phyloP scores from a whole-genome alignment of 2,329 filamentous ascomycete genomes.

The Aaosphaeria arxii region DNA sequence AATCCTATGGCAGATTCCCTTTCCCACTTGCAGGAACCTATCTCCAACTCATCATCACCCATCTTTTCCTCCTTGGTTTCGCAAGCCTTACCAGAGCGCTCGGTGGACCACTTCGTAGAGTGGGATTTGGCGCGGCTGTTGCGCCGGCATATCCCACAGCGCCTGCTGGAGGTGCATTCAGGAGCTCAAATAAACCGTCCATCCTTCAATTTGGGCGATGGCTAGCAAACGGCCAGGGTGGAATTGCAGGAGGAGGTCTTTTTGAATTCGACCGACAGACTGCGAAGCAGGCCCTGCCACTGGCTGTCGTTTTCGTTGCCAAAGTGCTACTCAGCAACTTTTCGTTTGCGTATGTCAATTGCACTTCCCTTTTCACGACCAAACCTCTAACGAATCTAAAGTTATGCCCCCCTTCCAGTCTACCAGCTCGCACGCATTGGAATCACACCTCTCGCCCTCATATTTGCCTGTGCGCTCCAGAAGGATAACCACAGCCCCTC shows the following conservation, averaged over 20 bases:
- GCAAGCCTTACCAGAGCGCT: conserved; percentile 49
- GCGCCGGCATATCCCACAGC: conserved; percentile 41
- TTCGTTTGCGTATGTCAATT: conserved; percentile 47
- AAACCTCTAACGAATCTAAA: conserved; percentile 12
- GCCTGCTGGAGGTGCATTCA: conserved; percentile 27
- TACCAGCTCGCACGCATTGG: conserved; percentile 53
- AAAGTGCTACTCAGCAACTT: conserved; percentile 54
- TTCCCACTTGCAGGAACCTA: conserved; percentile 53
- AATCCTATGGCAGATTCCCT: conserved; percentile 42
- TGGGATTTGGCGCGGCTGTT: conserved; percentile 45
- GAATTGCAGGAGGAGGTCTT: conserved; percentile 53
- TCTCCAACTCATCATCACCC: conserved; percentile 50
- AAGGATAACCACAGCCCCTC: conserved; percentile 46
- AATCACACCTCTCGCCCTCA: conserved; percentile 48
- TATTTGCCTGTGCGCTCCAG: conserved; percentile 48
- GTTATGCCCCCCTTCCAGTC: conserved; percentile 51
- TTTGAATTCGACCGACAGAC: conserved; percentile 51
- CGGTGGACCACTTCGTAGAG: conserved; percentile 38
- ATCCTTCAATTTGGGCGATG: conserved; percentile 26
- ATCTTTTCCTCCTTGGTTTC: conserved; percentile 46
- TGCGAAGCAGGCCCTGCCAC: conserved; percentile 48
- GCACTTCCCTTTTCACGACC: neutral
- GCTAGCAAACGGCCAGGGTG: conserved; percentile 42
- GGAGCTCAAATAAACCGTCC: conserved; percentile 17
- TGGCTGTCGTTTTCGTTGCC: conserved; percentile 49